phyloP scores from a whole-genome alignment of 495 filamentous ascomycete species.

The Daldinia childiae region DNA sequence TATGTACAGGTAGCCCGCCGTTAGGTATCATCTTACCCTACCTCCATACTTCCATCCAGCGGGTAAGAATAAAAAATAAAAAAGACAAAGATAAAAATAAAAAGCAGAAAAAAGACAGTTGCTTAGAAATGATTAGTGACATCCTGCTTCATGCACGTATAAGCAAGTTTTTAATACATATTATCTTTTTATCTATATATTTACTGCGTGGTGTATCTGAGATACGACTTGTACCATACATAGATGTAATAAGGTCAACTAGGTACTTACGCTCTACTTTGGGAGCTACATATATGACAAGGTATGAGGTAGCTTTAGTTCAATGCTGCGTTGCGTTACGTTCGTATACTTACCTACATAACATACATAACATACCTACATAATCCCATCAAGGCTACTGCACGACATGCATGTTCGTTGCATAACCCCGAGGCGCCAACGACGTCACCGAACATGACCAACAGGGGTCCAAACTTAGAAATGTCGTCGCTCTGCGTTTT shows the following conservation, averaged over 20 bases:
- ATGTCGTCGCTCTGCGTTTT: not conserved
- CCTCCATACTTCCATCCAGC: no score
- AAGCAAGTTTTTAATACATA: not conserved
- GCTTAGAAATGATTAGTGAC: slow-evolving; percentile 3
- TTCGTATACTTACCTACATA: not conserved
- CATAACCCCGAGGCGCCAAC: slow-evolving; percentile 21
- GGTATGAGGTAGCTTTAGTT: no score
- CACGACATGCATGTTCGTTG: slow-evolving; percentile 34
- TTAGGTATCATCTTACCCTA: slow-evolving; percentile 36
- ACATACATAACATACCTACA: not conserved
- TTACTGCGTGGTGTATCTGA: not conserved
- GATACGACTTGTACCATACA: not conserved
- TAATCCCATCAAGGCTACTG: slow-evolving; percentile 10
- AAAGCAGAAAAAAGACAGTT: not conserved
- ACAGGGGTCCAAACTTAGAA: not conserved
- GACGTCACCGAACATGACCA: slow-evolving; percentile 20
- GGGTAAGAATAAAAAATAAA: not conserved
- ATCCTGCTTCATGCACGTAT: not conserved
- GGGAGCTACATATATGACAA: no score
- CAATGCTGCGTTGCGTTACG: not conserved
- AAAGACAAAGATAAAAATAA: not conserved
- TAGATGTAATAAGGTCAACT: not conserved
- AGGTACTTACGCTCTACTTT: no score
- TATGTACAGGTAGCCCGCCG: not conserved
- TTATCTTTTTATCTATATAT: not conserved